These are phyloP conservation scores for Casuarina glauca DNA, from an alignment of 306 rosid species.

Conservation along the genomic window DNA sequence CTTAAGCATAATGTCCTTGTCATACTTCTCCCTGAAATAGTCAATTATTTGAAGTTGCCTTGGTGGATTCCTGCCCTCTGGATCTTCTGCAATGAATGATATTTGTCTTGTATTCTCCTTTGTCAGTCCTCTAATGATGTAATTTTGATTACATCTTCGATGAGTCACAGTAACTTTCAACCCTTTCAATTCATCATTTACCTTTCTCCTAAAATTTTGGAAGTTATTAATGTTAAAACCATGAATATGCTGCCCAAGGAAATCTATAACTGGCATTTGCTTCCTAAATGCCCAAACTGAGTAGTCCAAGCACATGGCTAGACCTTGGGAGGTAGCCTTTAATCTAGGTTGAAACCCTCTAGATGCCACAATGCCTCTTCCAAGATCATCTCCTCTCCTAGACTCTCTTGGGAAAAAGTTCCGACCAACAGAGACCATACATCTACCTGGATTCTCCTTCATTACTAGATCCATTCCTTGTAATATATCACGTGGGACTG, in stretches of 20 bases:
- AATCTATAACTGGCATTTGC: constrained; percentile 53
- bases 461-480: constrained; percentile 76
- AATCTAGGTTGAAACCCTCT: constrained; percentile 62
- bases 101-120: constrained; percentile 33
- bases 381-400: constrained; percentile 45
- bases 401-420: constrained; percentile 48
- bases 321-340: constrained; percentile 63
- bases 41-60: constrained; percentile 38
- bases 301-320: constrained; percentile 63
- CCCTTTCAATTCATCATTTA: constrained; percentile 42
- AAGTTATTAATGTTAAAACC: constrained; percentile 41
- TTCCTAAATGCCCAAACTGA: constrained; percentile 67
- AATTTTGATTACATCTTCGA: constrained; percentile 57
- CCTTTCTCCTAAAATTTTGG: constrained; percentile 29
- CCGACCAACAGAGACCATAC: constrained; percentile 53
- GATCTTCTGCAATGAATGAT: constrained; percentile 46
- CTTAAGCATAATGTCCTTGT: constrained; percentile 41
- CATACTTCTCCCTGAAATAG: constrained; percentile 58
- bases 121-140: constrained; percentile 42
- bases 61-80: constrained; percentile 37
- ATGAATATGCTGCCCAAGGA: constrained; percentile 39
- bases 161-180: constrained; percentile 68
- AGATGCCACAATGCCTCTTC: constrained; percentile 43
- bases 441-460: constrained; percentile 64
- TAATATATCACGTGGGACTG: constrained; percentile 66